Conservation (phyloP, 495 filamentous ascomycete species). For the Aspergillus bertholletiae region DNA sequence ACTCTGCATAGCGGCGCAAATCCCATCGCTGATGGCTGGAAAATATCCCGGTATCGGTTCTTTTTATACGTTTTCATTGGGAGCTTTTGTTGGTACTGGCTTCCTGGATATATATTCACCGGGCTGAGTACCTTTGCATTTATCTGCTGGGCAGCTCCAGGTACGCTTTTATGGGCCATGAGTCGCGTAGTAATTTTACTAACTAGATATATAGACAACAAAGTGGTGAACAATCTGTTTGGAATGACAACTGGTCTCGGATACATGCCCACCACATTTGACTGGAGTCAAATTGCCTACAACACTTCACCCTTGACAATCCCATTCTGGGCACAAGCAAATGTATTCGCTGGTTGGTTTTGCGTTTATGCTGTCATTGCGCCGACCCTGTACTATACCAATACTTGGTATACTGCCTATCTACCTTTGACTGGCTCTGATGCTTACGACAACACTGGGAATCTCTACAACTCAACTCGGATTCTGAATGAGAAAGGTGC, state of each 20-base stretch:
- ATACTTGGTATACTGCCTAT: constrained; percentile 69
- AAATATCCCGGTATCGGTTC: constrained; percentile 74
- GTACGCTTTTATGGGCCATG: constrained; percentile 47
- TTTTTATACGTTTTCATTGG: constrained; percentile 66
- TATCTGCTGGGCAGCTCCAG: constrained; percentile 82
- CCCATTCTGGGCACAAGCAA: constrained; percentile 86
- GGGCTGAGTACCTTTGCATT: constrained; percentile 86
- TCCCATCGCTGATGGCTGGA: constrained; percentile 77
- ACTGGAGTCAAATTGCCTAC: constrained; percentile 90
- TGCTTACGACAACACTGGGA: constrained; percentile 76
- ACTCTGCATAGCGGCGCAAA: constrained; percentile 83
- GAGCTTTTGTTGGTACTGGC: constrained; percentile 70
- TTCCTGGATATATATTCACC: constrained; percentile 81
- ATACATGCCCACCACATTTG: constrained; percentile 81
- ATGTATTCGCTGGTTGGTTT: constrained; percentile 76
- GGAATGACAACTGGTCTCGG: constrained; percentile 82
- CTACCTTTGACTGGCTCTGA: constrained; percentile 71
- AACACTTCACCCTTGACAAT: constrained; percentile 80
- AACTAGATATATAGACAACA: constrained; percentile 22
- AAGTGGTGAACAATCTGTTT: constrained; percentile 52
- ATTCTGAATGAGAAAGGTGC: constrained; percentile 67
- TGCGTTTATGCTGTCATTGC: constrained; percentile 81
- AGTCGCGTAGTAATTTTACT: constrained; percentile 25
- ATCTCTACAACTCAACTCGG: constrained; percentile 68
- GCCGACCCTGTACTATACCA: constrained; percentile 71